Percentiles rank a stretch among this genome's conserved stretches.
These are phyloP conservation scores for Dorcoceras hygrometricum DNA, from an alignment of 257 asterid genomes.

Conservation along the genomic window DNA sequence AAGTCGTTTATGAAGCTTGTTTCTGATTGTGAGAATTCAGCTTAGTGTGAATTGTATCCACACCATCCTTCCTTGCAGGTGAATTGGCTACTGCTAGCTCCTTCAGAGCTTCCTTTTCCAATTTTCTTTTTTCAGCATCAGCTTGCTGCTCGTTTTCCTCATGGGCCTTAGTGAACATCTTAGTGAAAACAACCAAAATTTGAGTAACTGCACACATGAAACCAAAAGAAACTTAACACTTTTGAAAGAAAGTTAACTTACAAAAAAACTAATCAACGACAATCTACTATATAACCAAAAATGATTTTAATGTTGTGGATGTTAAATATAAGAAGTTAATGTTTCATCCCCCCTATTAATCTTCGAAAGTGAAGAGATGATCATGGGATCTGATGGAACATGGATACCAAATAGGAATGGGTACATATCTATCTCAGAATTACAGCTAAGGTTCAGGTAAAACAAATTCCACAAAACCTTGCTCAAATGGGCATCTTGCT, in stretches of 20 bases:
- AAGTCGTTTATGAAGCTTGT: slow-evolving; percentile 34
- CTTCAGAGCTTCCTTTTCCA: slow-evolving; percentile 90
- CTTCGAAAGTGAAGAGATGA: slow-evolving; percentile 14
- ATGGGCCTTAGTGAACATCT: slow-evolving; percentile 79
- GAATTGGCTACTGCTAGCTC: slow-evolving; percentile 68
- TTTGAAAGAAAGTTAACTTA: slow-evolving; percentile 2
- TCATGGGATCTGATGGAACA: slow-evolving; percentile 2
- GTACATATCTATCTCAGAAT: slow-evolving; percentile 5
- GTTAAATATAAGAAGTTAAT: neutral
- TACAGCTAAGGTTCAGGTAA: neutral
- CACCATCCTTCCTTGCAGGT: slow-evolving; percentile 69
- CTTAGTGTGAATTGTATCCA: slow-evolving; percentile 59
- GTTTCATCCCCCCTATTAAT: neutral
- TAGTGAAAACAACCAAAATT: slow-evolving; percentile 72
- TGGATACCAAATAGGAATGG: slow-evolving; percentile 1
- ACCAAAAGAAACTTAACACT: slow-evolving; percentile 18
- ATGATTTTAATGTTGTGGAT: neutral
- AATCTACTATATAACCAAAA: slow-evolving; percentile 14
- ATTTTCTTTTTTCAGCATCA: slow-evolving; percentile 84
- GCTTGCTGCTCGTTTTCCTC: slow-evolving; percentile 82
- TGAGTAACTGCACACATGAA: slow-evolving; percentile 71
- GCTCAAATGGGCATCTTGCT: slow-evolving; percentile 96
- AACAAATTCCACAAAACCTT: slow-evolving; percentile 47
- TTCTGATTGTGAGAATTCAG: slow-evolving; percentile 41
- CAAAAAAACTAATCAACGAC: neutral